Conservation (phyloP, 345 rosid genomes). For the Melaleuca alternifolia region DNA sequence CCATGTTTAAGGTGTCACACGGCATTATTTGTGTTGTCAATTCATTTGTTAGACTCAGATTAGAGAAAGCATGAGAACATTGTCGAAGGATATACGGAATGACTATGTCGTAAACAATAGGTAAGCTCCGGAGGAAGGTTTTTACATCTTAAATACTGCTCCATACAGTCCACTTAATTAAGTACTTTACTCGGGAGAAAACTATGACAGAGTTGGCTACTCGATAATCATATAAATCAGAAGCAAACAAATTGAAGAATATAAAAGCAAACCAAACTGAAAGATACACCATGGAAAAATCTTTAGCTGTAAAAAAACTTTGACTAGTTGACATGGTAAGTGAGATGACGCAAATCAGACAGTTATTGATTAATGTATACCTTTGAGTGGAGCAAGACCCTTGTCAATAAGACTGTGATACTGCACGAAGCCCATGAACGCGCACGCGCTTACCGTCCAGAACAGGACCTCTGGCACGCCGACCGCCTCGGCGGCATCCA, state of each 20-base stretch:
- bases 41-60: neutral
- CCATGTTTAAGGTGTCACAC: neutral
- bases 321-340: neutral
- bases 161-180: no score
- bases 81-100: neutral
- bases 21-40: neutral
- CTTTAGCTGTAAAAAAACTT: neutral
- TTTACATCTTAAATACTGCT: no score
- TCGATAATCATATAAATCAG: neutral
- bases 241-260: neutral
- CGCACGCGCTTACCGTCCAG: conserved; percentile 34
- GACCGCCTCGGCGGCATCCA: conserved; percentile 25
- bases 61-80: neutral
- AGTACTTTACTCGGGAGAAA: neutral
- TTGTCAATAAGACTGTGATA: conserved; percentile 10
- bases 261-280: neutral
- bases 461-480: conserved; percentile 24
- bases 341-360: neutral
- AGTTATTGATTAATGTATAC: conserved; percentile 3
- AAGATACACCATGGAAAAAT: neutral
- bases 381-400: conserved; percentile 35
- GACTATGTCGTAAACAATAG: neutral
- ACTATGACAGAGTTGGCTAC: neutral
- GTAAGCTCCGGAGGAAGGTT: no score
- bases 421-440: conserved; percentile 13